Conservation (phyloP, 768 basidiomycete genomes). For the Galerina marginata region DNA sequence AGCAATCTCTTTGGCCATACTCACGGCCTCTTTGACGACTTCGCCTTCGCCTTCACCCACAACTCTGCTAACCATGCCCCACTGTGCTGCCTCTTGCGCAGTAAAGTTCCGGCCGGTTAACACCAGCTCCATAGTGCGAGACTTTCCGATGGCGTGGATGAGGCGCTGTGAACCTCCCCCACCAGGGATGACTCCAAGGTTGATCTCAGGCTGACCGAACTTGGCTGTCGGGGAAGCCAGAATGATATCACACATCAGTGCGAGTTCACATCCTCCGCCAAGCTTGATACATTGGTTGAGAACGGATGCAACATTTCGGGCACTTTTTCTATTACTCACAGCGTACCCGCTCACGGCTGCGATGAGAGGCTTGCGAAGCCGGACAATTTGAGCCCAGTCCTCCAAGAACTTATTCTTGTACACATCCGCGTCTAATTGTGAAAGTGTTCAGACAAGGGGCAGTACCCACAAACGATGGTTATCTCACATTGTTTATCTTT, state of each 20-base stretch:
- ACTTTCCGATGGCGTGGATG: slow-evolving; percentile 85
- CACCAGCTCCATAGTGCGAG: slow-evolving; percentile 92
- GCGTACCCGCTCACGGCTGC: slow-evolving; percentile 97
- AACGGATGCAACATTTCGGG: not conserved
- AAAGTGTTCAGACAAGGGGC: not conserved
- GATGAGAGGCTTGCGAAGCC: slow-evolving; percentile 89
- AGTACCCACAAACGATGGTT: not conserved
- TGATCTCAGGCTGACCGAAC: slow-evolving; percentile 97
- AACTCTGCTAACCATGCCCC: slow-evolving; percentile 88
- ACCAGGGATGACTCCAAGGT: slow-evolving; percentile 92
- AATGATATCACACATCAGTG: slow-evolving; percentile 96
- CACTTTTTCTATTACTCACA: slow-evolving; percentile 44
- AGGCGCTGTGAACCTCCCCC: slow-evolving; percentile 95
- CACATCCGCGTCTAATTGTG: slow-evolving; percentile 72
- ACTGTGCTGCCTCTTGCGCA: slow-evolving; percentile 82
- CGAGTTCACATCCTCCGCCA: slow-evolving; percentile 96
- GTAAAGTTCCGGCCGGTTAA: slow-evolving; percentile 84
- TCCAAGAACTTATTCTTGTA: slow-evolving; percentile 87
- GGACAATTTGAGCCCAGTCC: slow-evolving; percentile 77
- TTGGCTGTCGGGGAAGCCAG: slow-evolving; percentile 88
- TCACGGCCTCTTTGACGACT: slow-evolving; percentile 87
- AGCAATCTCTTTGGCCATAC: slow-evolving; percentile 78
- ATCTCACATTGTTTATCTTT: slow-evolving; percentile 88
- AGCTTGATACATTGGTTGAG: slow-evolving; percentile 55
- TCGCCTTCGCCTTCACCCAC: slow-evolving; percentile 76